phyloP scores from a whole-genome alignment of 108 stramenopile genomes.

The Skeletonema tropicum region DNA sequence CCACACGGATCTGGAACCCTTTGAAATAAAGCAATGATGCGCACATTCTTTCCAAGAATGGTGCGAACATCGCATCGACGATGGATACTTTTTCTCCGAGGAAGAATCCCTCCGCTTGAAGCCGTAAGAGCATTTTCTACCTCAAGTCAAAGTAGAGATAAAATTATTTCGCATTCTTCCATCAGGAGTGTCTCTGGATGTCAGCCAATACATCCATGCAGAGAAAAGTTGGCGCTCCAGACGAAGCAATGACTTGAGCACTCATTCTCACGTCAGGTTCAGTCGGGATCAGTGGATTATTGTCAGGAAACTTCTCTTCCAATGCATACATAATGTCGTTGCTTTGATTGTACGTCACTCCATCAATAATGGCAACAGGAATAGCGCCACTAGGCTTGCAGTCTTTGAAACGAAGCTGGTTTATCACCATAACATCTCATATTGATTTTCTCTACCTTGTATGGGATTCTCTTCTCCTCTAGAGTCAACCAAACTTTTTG shows the following conservation, averaged over 20 bases:
- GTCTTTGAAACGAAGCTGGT: slow-evolving; percentile 60
- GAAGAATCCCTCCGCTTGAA: slow-evolving; percentile 81
- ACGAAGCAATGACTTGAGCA: slow-evolving; percentile 65
- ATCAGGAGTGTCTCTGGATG: slow-evolving; percentile 51
- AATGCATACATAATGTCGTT: slow-evolving; percentile 83
- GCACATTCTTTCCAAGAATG: slow-evolving; percentile 90
- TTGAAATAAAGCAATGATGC: slow-evolving; percentile 91
- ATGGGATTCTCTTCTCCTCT: slow-evolving; percentile 90
- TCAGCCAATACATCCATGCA: slow-evolving; percentile 93
- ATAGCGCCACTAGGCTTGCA: slow-evolving; percentile 85
- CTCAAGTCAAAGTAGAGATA: slow-evolving; percentile 53
- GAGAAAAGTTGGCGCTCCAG: slow-evolving; percentile 86
- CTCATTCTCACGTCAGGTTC: slow-evolving; percentile 35
- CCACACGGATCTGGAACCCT: slow-evolving; percentile 84
- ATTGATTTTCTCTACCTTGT: slow-evolving; percentile 87
- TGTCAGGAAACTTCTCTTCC: slow-evolving; percentile 65
- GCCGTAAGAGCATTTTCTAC: slow-evolving; percentile 71
- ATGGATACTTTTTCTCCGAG: slow-evolving; percentile 70
- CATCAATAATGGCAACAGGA: slow-evolving; percentile 87
- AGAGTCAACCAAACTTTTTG: slow-evolving; percentile 86
- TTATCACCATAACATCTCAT: slow-evolving; percentile 93
- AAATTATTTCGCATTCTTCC: slow-evolving; percentile 52
- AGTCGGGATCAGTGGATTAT: slow-evolving; percentile 44
- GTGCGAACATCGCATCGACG: slow-evolving; percentile 85
- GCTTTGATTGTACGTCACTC: slow-evolving; percentile 69